Base-by-base conservation (phyloP, 2,329 filamentous ascomycete species). In the Helotiales sp. region DNA sequence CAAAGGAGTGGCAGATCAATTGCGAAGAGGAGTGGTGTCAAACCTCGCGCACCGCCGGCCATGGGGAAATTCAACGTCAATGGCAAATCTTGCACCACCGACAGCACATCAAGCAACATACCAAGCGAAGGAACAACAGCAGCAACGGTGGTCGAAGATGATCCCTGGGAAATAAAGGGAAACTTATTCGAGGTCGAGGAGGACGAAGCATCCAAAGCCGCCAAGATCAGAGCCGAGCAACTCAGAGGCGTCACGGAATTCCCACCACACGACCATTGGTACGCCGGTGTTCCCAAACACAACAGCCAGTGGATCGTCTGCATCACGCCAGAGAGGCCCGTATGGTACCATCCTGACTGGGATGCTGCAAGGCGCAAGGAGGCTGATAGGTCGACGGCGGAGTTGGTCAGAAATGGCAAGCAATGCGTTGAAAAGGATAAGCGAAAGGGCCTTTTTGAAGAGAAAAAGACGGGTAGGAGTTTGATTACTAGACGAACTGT, bases 261-360 rank as follows among this genome's bases (percentile, higher is more conserved):
- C 20, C 54, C 54, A 24, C 54, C 54, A 15, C 54, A n/a, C 1
- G 24, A 32, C 11, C 4, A 13, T 2, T 57, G 54, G 54, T 57
- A 57, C 32, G 54, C 32, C 3, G 54, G 54, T 1, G 30, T 34
- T 11, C 54, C 54, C 4, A 37, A 22, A 10, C n/a, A 7, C 4
- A 57, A 57, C 11, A 24, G 30, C 32, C 54, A 57, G 26, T 57
- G 54, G 54, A 57, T 20, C 37, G 13, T 57, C n/a, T 57, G 54
- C 20, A 13, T 57, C n/a, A 22, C 17, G 6, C 54, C 54, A 10
- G 20, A 30, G 5, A 34, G 15, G 11, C 30, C 54, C 13, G 15
- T 20, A 2, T 57, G 54, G 54, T 40, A 57, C 13, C 54, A 57
- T 37, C 54, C 54, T 13, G 54, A 57, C 54, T 57, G 54, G 54